Base-by-base conservation (phyloP, 192 early-diverging fungal species). In the Spizellomyces punctatus region DNA sequence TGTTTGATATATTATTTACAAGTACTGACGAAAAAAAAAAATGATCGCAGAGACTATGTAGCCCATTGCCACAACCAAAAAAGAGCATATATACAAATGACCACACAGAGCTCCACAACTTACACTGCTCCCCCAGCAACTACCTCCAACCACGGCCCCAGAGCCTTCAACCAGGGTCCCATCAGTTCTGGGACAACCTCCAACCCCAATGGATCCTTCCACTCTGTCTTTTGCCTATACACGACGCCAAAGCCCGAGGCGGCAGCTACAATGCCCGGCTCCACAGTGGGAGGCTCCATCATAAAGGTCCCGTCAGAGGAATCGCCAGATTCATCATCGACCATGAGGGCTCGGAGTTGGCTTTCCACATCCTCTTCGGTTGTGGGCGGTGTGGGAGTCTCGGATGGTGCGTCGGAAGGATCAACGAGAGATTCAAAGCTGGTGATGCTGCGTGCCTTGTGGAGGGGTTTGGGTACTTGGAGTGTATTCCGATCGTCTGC, bases 361-460 rank as follows among this genome's bases (percentile, higher is more conserved):
- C 36, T 46, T 68, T 68, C 67, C 67, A 68, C 27, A 8, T 68
- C 55, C 27, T 36, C 27, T 6, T 12, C 45, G 6, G 17, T 65
- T 2, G 44, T 43, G 22, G 27, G n/a, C 8, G 8, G 17, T 19
- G 6, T 10, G 9, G 65, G 21, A 16, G 65, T 46, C 14, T 3
- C 7, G 10, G 55, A 8, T 4, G 67, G 42, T 22, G 36, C 67
- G 3, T 46, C 46, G 36, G 10, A 8, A 21, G 45, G 19, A 27
- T 57, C 69, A 21, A 56, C 54, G n/a, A 71, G 41, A 0, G 69
- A 71, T n/a, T 71, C 69, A 21, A 62, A 71, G 42, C 69, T 71
- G 8, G 69, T 60, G 1, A 71, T 63, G 59, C 69, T 71, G 60
- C 60, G 60, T 41, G 60, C n/a, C 6, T 36, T 62, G 16, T 14